Base-by-base conservation (phyloP, 164 flowering plant species). In the Akebia trifoliata region DNA sequence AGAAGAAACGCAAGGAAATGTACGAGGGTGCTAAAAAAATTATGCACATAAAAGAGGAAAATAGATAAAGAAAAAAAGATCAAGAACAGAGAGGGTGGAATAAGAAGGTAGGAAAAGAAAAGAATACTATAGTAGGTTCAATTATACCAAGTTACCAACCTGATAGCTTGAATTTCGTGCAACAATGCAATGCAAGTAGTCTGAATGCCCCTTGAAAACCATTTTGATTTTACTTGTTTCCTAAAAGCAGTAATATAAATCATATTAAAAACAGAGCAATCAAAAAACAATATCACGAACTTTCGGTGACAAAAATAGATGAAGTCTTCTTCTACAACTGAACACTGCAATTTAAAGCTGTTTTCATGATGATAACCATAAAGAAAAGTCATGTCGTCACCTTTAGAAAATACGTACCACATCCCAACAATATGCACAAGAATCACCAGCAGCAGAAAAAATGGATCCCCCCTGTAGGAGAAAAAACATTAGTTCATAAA, bases 341-440 rank as follows among this genome's bases (percentile, higher is more conserved):
- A 36, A 43, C 5, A 40, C 15, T 32, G 51, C 20, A 56, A 39
- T 8, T 37, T 32, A 36, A 28, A 34, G 28, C 35, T 25, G 17
- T 29, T 54, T 50, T 32, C 9, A 37, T 11, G 0, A 24, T 3
- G 45, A 44, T 40, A 4, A 32, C 9, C 29, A 25, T 18, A n/a
- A n/a, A n/a, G n/a, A n/a, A n/a, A n/a, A n/a, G n/a, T n/a, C n/a
- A n/a, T 55, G 35, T 59, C 47, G 67, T 71, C 73, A 74, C 70
- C 70, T 64, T 63, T 39, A 63, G 50, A 52, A 69, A 44, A 72
- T 62, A 77, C 93, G 39, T 86, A 93, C 97, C 99, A 93, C 68
- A 74, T 93, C 99, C 99, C 99, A 90, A 69, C 95, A 81, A 73
- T 93, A 93, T 37, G 97, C 97, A 79, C 84, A 83, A 60, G 93